Evolutionary conservation across 331 rosid genomes (phyloP).

Genomic region (Saraca asoca): DNA sequence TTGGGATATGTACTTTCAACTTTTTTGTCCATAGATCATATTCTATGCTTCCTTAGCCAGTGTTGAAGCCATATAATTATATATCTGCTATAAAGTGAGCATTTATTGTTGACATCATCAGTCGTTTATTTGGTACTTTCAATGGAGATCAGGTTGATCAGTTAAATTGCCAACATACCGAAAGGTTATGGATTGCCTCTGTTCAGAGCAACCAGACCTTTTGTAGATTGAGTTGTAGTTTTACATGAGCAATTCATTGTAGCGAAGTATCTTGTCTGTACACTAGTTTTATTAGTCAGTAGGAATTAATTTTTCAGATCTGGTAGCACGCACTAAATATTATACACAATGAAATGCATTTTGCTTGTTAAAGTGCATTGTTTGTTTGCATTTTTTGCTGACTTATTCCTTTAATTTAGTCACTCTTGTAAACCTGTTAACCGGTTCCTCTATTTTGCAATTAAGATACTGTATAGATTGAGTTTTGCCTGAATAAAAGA

Average conservation of each 20-base stretch:
- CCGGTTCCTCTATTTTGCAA: conserved; percentile 3
- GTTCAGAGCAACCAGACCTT: no score
- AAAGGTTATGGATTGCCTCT: no score
- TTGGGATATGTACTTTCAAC: conserved; percentile 23
- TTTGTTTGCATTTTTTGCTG: neutral
- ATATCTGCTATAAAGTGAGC: neutral
- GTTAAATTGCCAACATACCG: neutral
- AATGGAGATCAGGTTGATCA: neutral
- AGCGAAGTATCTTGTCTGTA: no score
- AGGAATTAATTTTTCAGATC: neutral
- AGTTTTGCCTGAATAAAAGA: conserved; percentile 18
- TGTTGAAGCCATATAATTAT: conserved; percentile 20
- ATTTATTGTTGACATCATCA: neutral
- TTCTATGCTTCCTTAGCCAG: conserved; percentile 21
- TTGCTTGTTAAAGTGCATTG: neutral
- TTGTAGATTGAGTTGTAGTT: no score
- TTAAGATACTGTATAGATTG: neutral
- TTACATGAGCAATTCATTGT: no score
- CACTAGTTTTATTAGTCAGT: no score
- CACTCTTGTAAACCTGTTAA: conserved; percentile 2
- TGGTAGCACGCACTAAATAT: conserved; percentile 1
- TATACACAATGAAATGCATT: neutral
- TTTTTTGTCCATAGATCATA: conserved; percentile 17
- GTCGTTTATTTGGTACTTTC: neutral
- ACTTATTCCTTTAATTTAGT: neutral